These are phyloP conservation scores for Nakazawaea wickerhamii DNA, from an alignment of 805 yeast species.

Conservation along the genomic window DNA sequence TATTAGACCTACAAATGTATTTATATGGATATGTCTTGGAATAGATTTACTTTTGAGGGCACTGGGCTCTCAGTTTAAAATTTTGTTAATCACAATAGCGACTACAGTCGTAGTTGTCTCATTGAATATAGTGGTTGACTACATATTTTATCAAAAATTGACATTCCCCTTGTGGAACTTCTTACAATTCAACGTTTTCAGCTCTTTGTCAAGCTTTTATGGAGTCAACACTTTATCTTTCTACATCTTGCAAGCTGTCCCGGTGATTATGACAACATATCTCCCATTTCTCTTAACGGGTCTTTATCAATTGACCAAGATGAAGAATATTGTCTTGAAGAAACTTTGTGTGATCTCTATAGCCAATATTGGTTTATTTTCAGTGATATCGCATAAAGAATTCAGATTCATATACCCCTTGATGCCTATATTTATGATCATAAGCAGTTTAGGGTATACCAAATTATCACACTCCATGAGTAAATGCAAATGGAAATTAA, in stretches of 20 bases:
- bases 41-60: constrained; percentile 19
- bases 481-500: constrained; percentile 6
- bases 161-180: constrained; percentile 67
- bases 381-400: constrained; percentile 79
- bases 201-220: constrained; percentile 72
- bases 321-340: neutral
- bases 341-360: constrained; percentile 24
- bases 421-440: constrained; percentile 62
- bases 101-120: constrained; percentile 22
- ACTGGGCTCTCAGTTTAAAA: constrained; percentile 2
- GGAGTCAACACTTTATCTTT: constrained; percentile 85
- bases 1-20: constrained; percentile 77
- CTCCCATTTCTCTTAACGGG: constrained; percentile 55
- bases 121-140: constrained; percentile 46
- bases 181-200: constrained; percentile 69
- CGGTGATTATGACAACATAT: constrained; percentile 62
- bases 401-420: constrained; percentile 84
- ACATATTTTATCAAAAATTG: constrained; percentile 47
- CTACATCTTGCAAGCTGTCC: constrained; percentile 78
- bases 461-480: constrained; percentile 11
- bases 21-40: constrained; percentile 73
- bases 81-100: constrained; percentile 10
- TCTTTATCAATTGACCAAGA: constrained; percentile 12
- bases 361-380: constrained; percentile 49
- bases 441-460: constrained; percentile 38